A percentile compares a stretch with the other conserved stretches of the same genome.
phyloP scores from a whole-genome alignment of 441 rosid genomes.

The Manihot esculenta region DNA sequence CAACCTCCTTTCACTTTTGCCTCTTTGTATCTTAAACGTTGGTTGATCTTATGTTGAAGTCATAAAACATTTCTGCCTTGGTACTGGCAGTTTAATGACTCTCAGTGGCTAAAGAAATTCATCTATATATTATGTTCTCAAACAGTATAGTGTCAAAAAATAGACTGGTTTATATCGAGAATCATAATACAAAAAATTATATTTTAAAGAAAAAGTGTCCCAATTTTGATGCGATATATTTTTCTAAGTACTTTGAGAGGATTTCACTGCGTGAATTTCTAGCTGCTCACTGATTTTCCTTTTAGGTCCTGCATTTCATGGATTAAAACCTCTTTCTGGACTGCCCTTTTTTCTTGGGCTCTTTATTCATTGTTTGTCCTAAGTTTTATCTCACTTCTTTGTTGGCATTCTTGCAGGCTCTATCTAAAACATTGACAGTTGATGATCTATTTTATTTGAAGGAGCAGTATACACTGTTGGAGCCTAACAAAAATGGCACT shows the following conservation, averaged over 20 bases:
- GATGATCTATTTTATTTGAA: conserved; percentile 75
- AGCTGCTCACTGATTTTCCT: not conserved
- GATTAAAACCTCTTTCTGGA: not conserved
- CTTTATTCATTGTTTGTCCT: not conserved
- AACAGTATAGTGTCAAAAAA: not conserved
- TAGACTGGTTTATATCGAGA: not conserved
- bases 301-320: not conserved
- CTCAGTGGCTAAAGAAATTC: conserved; percentile 12
- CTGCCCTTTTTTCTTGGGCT: not conserved
- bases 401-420: conserved; percentile 52
- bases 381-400: conserved; percentile 7
- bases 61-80: no score
- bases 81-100: not conserved
- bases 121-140: not conserved
- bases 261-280: no score
- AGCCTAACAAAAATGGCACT: conserved; percentile 76
- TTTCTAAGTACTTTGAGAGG: no score
- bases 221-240: not conserved
- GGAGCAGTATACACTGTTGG: conserved; percentile 78
- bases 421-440: conserved; percentile 75
- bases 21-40: no score
- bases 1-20: no score
- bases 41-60: no score
- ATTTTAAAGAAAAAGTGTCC: not conserved
- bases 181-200: not conserved